Conservation (phyloP, 169 alveolate species). For the Eimeria nieschulzi region DNA sequence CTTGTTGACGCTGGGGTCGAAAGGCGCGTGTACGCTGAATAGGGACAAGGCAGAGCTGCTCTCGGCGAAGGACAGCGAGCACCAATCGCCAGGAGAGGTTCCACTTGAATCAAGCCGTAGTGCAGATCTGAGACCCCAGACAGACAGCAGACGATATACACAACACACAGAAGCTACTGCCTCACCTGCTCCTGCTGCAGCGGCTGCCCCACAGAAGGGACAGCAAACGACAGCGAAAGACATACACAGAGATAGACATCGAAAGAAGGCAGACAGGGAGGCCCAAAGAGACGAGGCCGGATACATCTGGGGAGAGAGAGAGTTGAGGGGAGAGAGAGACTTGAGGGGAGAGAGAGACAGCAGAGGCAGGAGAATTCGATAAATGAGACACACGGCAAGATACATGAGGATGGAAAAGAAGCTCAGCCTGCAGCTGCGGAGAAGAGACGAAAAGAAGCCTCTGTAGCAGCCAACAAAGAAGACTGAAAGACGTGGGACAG, state of each 20-base stretch:
- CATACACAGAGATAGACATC: neutral
- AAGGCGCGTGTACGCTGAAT: neutral
- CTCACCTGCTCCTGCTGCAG: neutral
- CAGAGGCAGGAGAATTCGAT: neutral
- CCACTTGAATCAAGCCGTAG: conserved; percentile 5
- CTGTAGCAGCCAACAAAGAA: neutral
- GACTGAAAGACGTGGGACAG: neutral
- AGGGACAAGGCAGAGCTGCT: neutral
- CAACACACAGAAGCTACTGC: neutral
- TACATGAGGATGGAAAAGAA: neutral
- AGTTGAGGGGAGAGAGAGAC: neutral
- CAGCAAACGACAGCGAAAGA: neutral
- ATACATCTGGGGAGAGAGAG: neutral
- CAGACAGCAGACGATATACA: neutral
- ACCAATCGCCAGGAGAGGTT: neutral
- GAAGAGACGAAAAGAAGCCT: neutral
- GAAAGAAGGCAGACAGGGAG: neutral
- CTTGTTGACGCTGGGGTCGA: neutral
- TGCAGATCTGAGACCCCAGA: neutral
- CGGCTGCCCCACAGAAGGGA: neutral
- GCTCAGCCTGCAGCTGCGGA: neutral
- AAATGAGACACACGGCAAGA: neutral
- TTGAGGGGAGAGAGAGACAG: neutral
- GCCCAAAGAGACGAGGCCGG: neutral
- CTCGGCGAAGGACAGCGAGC: too few relatives aligned